Conservation (phyloP, 106 monocot genomes). For the Posidonia australis region DNA sequence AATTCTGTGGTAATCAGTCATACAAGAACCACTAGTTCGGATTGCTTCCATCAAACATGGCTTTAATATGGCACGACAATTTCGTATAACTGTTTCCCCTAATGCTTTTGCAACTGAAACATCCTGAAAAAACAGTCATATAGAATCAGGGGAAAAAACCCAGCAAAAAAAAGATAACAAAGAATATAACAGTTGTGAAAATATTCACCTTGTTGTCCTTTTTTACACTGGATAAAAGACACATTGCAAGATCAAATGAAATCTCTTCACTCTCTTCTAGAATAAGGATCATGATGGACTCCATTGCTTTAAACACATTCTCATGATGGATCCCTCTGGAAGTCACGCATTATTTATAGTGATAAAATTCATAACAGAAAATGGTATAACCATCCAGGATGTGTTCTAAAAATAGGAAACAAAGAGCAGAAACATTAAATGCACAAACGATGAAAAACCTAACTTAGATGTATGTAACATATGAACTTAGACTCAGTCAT, state of each 20-base stretch:
- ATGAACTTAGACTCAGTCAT: no score
- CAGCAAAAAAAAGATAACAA: not conserved
- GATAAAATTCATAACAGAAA: no score
- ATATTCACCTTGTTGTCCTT: constrained; percentile 8
- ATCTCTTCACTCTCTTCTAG: constrained; percentile 25
- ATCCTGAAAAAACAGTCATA: constrained; percentile 29
- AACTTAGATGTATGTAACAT: no score
- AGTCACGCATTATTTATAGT: not conserved
- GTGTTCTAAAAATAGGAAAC: no score
- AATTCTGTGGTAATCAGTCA: constrained; percentile 39
- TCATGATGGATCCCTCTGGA: constrained; percentile 13
- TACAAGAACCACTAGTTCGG: constrained; percentile 13
- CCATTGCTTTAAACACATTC: constrained; percentile 14
- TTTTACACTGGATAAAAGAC: constrained; percentile 13
- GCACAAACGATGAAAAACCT: no score
- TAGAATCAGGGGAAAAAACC: not conserved
- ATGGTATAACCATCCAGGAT: no score
- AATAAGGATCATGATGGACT: constrained; percentile 17
- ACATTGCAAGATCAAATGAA: constrained; percentile 8
- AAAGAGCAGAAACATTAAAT: no score
- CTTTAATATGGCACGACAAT: constrained; percentile 51
- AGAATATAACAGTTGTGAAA: not conserved
- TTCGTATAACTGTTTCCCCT: constrained; percentile 56
- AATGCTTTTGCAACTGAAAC: constrained; percentile 30
- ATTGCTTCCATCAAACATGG: constrained; percentile 37